phyloP scores from a whole-genome alignment of 2,329 filamentous ascomycete species.

The Colletotrichum zoysiae region DNA sequence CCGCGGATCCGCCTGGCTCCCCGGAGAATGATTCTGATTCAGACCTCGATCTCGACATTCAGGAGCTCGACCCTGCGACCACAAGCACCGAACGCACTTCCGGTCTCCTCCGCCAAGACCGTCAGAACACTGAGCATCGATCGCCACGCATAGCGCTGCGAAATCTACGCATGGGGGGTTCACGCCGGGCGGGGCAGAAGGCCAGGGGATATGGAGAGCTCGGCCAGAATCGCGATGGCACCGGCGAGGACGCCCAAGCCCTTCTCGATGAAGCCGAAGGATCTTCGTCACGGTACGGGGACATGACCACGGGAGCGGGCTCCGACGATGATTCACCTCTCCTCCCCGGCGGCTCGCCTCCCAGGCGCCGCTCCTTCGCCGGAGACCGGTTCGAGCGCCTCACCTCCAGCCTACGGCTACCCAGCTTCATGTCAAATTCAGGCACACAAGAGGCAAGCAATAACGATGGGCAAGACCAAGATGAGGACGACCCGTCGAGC shows the following conservation, averaged over 20 bases:
- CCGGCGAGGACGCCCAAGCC: slow-evolving; percentile 75
- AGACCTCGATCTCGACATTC: slow-evolving; percentile 81
- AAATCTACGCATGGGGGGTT: slow-evolving; percentile 74
- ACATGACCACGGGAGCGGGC: slow-evolving; percentile 58
- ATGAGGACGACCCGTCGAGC: slow-evolving; percentile 74
- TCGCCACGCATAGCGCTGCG: slow-evolving; percentile 76
- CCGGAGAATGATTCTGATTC: slow-evolving; percentile 79
- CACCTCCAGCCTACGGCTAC: slow-evolving; percentile 71
- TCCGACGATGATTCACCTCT: slow-evolving; percentile 80
- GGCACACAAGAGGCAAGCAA: slow-evolving; percentile 49
- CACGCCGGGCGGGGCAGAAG: slow-evolving; percentile 69
- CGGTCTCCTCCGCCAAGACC: slow-evolving; percentile 63
- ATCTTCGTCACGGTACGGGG: slow-evolving; percentile 68
- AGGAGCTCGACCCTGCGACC: slow-evolving; percentile 78
- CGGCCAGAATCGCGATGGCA: slow-evolving; percentile 66
- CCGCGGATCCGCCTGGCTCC: slow-evolving; percentile 73
- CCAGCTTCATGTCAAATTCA: slow-evolving; percentile 72
- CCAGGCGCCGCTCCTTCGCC: slow-evolving; percentile 53
- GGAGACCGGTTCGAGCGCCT: slow-evolving; percentile 59
- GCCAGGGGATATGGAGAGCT: slow-evolving; percentile 71
- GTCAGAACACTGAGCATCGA: slow-evolving; percentile 59
- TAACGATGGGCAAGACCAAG: slow-evolving; percentile 62
- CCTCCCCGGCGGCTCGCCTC: slow-evolving; percentile 60
- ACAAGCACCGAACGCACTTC: slow-evolving; percentile 46
- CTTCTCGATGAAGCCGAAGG: slow-evolving; percentile 74